Conservation (phyloP, 108 stramenopile genomes). For the Seminavis robusta region DNA sequence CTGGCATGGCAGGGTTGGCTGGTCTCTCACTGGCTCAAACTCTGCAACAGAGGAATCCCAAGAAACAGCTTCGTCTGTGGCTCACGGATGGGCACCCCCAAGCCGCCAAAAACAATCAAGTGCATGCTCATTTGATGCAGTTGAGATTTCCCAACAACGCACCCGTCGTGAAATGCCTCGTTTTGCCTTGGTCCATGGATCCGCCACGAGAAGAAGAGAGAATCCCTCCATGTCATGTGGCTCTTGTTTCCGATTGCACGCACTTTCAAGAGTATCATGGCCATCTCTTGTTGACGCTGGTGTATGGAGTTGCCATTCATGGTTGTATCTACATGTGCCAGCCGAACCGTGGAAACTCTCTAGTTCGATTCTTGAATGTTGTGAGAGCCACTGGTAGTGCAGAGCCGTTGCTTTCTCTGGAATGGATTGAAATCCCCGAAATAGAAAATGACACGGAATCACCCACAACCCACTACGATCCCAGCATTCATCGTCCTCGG, state of each 20-base stretch:
- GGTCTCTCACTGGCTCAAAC: constrained; percentile 32
- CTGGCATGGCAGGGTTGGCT: constrained; percentile 80
- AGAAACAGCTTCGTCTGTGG: constrained; percentile 27
- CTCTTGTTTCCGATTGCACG: constrained; percentile 68
- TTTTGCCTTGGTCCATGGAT: constrained; percentile 57
- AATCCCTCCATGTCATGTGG: constrained; percentile 18
- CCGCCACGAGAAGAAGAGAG: constrained; percentile 1
- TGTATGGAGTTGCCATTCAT: constrained; percentile 44
- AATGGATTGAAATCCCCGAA: no score
- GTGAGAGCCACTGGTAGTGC: constrained; percentile 21
- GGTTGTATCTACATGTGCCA: constrained; percentile 71
- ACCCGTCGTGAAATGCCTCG: constrained; percentile 11
- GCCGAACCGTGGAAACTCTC: constrained; percentile 62
- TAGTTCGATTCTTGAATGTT: constrained; percentile 47
- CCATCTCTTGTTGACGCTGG: constrained; percentile 46
- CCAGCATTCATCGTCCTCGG: constrained; percentile 56
- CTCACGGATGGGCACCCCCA: constrained; percentile 78
- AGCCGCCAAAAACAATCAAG: constrained; percentile 58
- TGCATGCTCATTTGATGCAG: constrained; percentile 37
- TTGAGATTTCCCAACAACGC: not conserved
- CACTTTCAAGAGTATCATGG: constrained; percentile 85
- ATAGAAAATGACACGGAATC: no score
- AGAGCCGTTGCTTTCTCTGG: not conserved
- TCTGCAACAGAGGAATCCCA: not conserved
- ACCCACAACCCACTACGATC: constrained; percentile 35